Evolutionary conservation across 2,329 filamentous ascomycete species (phyloP).

Genomic region (Botrytis elliptica): DNA sequence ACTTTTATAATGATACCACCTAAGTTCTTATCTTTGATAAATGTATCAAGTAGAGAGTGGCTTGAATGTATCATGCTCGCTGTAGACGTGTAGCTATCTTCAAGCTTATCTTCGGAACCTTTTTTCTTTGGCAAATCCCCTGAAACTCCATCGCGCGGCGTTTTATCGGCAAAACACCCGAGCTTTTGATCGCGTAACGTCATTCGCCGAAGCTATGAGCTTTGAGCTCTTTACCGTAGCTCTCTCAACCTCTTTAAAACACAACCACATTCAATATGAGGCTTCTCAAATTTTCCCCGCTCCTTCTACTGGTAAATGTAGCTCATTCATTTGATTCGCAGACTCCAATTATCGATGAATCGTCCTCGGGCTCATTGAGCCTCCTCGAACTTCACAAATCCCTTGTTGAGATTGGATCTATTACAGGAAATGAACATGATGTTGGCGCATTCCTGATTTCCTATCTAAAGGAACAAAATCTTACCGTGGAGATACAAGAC

Average conservation of each 20-base stretch:
- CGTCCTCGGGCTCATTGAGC: constrained; percentile 20
- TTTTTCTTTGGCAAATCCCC: neutral
- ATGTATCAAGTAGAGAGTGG: neutral
- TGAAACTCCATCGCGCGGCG: constrained; percentile 1
- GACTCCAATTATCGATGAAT: constrained; percentile 25
- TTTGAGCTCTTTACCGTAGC: neutral
- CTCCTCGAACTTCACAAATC: constrained; percentile 61
- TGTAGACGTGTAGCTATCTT: neutral
- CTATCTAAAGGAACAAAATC: constrained; percentile 57
- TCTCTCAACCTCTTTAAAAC: constrained; percentile 1
- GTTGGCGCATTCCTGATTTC: constrained; percentile 57
- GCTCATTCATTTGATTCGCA: constrained; percentile 26
- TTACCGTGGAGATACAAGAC: constrained; percentile 60
- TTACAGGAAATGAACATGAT: constrained; percentile 58
- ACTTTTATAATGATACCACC: constrained; percentile 15
- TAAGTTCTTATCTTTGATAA: neutral
- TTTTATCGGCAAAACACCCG: neutral
- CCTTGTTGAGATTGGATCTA: constrained; percentile 62
- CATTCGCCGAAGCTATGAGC: constrained; percentile 5
- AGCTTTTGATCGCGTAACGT: neutral
- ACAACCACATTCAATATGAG: constrained; percentile 26
- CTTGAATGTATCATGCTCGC: neutral
- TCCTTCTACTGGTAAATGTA: constrained; percentile 26
- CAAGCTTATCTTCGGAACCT: neutral
- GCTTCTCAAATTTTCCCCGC: constrained; percentile 21